Evolutionary conservation across 805 yeast genomes (phyloP), one percentile per base, ranked within the genome.

Genomic region (Hanseniaspora nectarophila): DNA sequence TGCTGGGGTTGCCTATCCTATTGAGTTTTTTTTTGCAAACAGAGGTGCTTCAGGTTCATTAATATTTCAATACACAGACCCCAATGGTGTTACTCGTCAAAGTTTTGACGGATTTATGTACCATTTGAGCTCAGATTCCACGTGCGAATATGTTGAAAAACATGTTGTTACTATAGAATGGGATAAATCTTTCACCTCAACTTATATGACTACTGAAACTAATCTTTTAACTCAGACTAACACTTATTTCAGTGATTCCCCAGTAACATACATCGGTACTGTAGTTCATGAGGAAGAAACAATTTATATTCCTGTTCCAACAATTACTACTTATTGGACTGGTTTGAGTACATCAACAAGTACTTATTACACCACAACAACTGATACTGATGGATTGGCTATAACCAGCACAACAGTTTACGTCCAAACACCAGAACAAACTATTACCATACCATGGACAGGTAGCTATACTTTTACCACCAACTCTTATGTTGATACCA

Each of bases 1-100:
- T 9, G 60, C 54, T 3, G 67, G 67, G 13, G 39, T 44, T 20
- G 60, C 57, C 43, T 66, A 65, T 53, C 69, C 69, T 10, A 39
- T 63, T 2, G 58, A 62, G 53, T 45, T 62, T 28, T 21, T 38
- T 38, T 21, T 10, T 7, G 40, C 20, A 6, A 37, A 37, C 26
- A 37, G 40, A 37, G 40, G 26, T 20, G 26, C 15, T 20, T 5
- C 26, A 12, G 42, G 42, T 12, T 2, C 9, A 2, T 2, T 23
- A 2, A 2, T 1, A 21, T 21, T 21, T 21, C 8, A 20, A 15
- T 21, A 4, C 6, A 38, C 16, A 15, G 42, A 38, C 21, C 42
- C 42, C 1, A 21, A 21, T 5, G 42, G 42, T 23, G 28, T 6
- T 4, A 3, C 2, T 7, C 24, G 12, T 12, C 6, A 20, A 20